Evolutionary conservation across 2,329 filamentous ascomycete genomes (phyloP).

Genomic region (Colletotrichum horii): DNA sequence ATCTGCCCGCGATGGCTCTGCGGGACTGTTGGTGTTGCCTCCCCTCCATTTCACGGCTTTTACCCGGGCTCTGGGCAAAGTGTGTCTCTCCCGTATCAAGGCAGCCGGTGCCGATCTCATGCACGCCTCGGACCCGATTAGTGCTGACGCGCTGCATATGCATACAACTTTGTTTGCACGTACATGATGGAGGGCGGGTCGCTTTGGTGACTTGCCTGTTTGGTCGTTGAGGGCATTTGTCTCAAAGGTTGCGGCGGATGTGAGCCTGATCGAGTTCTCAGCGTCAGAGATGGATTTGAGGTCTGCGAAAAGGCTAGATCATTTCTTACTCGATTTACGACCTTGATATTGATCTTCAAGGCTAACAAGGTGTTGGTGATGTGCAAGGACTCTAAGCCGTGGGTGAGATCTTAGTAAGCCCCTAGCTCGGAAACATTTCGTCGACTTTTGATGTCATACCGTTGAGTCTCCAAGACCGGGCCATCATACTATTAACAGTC

Average conservation of each 20-base stretch:
- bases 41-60: too few species aligned
- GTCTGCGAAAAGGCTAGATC: too few species aligned
- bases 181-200: not conserved
- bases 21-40: too few species aligned
- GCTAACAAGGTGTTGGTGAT: not conserved
- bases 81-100: too few species aligned
- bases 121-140: not conserved
- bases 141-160: not conserved
- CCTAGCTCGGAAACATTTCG: conserved; percentile 14
- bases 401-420: not conserved
- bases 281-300: too few species aligned
- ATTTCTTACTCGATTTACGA: too few species aligned
- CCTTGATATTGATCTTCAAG: not conserved
- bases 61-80: too few species aligned
- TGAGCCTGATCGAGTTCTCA: not conserved
- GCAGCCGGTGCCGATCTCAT: not conserved
- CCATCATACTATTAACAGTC: too few species aligned
- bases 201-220: too few species aligned
- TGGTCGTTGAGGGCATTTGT: too few species aligned
- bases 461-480: not conserved
- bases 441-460: not conserved
- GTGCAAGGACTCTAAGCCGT: not conserved
- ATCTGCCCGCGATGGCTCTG: not conserved
- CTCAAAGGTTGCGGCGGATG: too few species aligned
- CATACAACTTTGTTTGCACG: not conserved